Evolutionary conservation across 2,329 filamentous ascomycete genomes (phyloP), one percentile per base, ranked within the genome.

Genomic region (Scytalidium lignicola): DNA sequence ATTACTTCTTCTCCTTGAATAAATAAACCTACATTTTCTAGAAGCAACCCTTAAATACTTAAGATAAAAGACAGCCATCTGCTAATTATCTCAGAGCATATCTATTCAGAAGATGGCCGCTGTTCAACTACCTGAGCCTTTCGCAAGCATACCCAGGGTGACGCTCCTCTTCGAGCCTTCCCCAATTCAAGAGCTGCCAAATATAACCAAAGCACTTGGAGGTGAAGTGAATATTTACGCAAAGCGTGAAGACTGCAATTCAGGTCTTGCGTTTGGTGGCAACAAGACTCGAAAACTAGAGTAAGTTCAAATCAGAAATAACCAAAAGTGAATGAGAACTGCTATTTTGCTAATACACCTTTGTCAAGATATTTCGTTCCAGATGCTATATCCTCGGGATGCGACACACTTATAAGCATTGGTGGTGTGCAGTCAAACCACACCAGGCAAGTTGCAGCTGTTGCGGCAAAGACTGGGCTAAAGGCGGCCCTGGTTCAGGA

Each of bases 221-320:
- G 75, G 75, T 23, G 75, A 75, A 57, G 79, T 85, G 39, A 71
- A 74, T 18, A 76, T 88, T 54, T 88, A 81, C 62, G 84, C 85
- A 47, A 88, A 88, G 67, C 77, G 85, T 45, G 85, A 88, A 56
- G 85, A 88, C 67, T 80, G 82, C 61, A 86, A 85, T 67, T 85
- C 81, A 1, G 79, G 78, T 0, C 74, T 86, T 17, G 83, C 83
- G 2, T 85, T 75, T 58, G 83, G 83, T 32, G 83, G 82, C 47
- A 87, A 87, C 70, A 87, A 87, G 67, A 80, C 78, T 23, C 74
- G 83, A 50, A 87, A 87, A 65, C 73, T 87, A 2, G 83, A 88
- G 72, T 79, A 62, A 55, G 62, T 59, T 17, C 5, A n/a, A 37
- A 37, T 17, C 6, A 37, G 12, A 37, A 7, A 13, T 15, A 18